Base-by-base conservation (phyloP, 495 filamentous ascomycete species). In the Xylaria nigripes region DNA sequence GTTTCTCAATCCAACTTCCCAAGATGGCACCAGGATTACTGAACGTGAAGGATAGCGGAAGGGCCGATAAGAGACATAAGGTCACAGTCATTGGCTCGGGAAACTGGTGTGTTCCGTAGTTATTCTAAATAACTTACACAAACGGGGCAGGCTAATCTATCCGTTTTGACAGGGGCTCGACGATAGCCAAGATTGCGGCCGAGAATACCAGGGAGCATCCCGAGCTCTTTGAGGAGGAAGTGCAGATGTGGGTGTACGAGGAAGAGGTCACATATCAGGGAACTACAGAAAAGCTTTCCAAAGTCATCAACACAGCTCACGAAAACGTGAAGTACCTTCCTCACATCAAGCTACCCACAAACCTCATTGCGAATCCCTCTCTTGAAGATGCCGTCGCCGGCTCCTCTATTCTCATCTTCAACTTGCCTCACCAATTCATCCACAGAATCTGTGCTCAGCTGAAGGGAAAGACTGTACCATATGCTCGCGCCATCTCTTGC, bases 251-350 rank as follows among this genome's bases (percentile, higher is more conserved):
- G 89, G 92, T 95, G 63, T 93, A 81, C 57, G 88, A 96, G 72
- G 90, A 96, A 71, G 82, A 90, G 45, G 82, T 91, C 38, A 81
- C 81, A 47, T 73, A 94, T 48, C 71, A 86, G n/a, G 76, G 80
- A 52, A 74, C 81, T 45, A 81, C 84, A 2, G 87, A 89, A 66
- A 95, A 95, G 67, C 82, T 99, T 65, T 94, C 92, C 8, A 70
- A 81, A 12, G 70, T 99, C 55, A 93, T 99, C 83, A 99, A 99
- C 74, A 76, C 76, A 23, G 72, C 84, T 60, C 90, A 99, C 70
- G 94, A 99, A 75, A 99, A 99, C 67, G 77, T 95, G 72, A 99
- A 97, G 67, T 99, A 99, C 72, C 87, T 99, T 1, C 86, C 91
- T 34, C 78, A 78, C 52, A 86, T 99, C 64, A 61, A 76, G 34